A percentile compares a stretch with the other conserved stretches of the same genome.
These are phyloP conservation scores for Solanum arcanum DNA, from an alignment of 257 asterid species.

Conservation along the genomic window DNA sequence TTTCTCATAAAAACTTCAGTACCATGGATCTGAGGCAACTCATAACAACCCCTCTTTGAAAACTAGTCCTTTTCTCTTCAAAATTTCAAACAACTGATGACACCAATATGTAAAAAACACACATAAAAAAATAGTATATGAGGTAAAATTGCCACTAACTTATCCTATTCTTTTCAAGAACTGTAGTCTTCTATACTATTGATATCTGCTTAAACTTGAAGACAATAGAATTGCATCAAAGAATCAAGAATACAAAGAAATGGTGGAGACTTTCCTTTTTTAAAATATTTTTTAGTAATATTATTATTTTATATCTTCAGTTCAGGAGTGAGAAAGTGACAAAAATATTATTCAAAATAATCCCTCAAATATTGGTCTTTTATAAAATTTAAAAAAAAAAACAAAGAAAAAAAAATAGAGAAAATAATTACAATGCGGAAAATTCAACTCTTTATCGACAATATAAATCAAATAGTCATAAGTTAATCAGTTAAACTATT, in stretches of 20 bases:
- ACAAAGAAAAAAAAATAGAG: not conserved
- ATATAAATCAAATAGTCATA: no score
- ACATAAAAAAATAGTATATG: not conserved
- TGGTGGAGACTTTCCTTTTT: not conserved
- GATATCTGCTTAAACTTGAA: not conserved
- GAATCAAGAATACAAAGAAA: constrained; percentile 3
- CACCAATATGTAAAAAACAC: not conserved
- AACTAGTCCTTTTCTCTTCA: not conserved
- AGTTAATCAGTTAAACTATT: no score
- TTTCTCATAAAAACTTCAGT: constrained; percentile 27
- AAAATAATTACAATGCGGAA: not conserved
- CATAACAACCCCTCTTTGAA: constrained; percentile 6
- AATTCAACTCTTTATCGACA: no score
- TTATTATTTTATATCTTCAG: not conserved
- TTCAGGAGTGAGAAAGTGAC: not conserved
- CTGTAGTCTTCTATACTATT: not conserved
- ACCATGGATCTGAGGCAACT: constrained; percentile 94
- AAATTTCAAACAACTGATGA: not conserved
- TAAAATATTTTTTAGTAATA: not conserved
- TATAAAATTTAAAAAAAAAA: not conserved
- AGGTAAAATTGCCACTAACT: constrained; percentile 2
- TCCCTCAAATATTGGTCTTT: not conserved
- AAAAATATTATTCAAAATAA: not conserved
- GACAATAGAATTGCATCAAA: not conserved
- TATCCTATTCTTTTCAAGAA: constrained; percentile 14